Evolutionary conservation across 805 yeast genomes (phyloP).

Genomic region (Wickerhamomyces tratensis): DNA sequence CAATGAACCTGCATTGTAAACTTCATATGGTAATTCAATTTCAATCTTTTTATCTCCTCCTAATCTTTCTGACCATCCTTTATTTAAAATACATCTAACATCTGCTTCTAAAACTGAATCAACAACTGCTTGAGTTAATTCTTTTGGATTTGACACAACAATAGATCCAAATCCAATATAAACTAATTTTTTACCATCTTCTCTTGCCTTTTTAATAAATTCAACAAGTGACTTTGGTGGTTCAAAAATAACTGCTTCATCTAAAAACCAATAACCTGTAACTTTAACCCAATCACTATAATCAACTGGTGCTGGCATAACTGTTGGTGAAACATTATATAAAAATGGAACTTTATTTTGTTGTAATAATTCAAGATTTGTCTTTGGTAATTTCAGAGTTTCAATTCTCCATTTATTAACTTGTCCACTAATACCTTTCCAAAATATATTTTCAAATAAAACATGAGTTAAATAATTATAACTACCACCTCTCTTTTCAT

Average conservation of each 20-base stretch:
- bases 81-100: conserved; percentile 78
- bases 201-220: conserved; percentile 55
- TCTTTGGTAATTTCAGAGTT: conserved; percentile 52
- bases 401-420: conserved; percentile 82
- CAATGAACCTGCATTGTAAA: conserved; percentile 60
- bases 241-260: conserved; percentile 45
- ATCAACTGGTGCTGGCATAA: conserved; percentile 88
- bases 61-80: conserved; percentile 88
- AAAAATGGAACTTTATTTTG: conserved; percentile 79
- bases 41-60: conserved; percentile 27
- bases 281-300: conserved; percentile 94
- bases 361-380: conserved; percentile 61
- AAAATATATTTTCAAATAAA: conserved; percentile 83
- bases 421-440: conserved; percentile 87
- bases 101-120: conserved; percentile 75
- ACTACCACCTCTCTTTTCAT: conserved; percentile 85
- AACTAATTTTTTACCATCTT: conserved; percentile 58
- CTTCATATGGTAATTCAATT: conserved; percentile 48
- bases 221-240: conserved; percentile 51
- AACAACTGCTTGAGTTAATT: conserved; percentile 66
- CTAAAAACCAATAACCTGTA: conserved; percentile 92
- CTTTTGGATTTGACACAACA: conserved; percentile 76
- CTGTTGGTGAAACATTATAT: conserved; percentile 80
- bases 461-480: conserved; percentile 90
- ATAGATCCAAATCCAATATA: conserved; percentile 96